Evolutionary conservation across 2,329 filamentous ascomycete species (phyloP), one percentile per base, ranked within the genome.

Genomic region (Helotiales sp.): DNA sequence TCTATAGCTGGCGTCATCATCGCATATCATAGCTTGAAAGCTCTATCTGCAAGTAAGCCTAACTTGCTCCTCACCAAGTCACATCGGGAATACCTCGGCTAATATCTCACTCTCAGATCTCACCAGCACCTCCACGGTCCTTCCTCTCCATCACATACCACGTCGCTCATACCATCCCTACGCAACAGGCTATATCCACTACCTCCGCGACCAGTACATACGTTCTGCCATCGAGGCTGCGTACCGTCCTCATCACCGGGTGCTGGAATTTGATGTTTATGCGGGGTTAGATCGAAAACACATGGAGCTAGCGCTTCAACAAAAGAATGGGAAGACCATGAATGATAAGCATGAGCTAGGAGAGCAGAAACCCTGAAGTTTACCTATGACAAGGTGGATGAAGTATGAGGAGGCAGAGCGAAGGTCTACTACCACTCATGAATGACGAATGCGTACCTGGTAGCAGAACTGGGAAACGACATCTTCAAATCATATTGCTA

Each of bases 161-260:
- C 34, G 55, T 28, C 55, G 55, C 43, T 8, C 55, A n/a, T 59
- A 59, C 34, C 34, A 59, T 45, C 55, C 55, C 1, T 59, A 59
- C 26, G 13, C 55, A 3, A 59, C 55, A 28, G 55, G 55, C 0
- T 59, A 45, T 28, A 32, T 45, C 7, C 20, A 47, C 15, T 43
- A 43, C 26, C 55, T 59, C 34, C 34, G 34, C 17, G 24, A 43
- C 30, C 55, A 34, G 3, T 43, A 28, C 11, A 2, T 45, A n/a
- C 20, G 55, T 1, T 34, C 34, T 45, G 3, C 45, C 2, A n/a
- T 59, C 8, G 13, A 28, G 30, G 34, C 55, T 59, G 55, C 55
- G 20, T 59, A 59, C 28, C 22, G 34, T 1, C 34, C 55, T 4
- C 34, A n/a, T 7, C 37, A 28, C 10, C 34, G 55, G n/a, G 5